Evolutionary conservation across 2,329 filamentous ascomycete species (phyloP).

Genomic region (Tothia fuscella): DNA sequence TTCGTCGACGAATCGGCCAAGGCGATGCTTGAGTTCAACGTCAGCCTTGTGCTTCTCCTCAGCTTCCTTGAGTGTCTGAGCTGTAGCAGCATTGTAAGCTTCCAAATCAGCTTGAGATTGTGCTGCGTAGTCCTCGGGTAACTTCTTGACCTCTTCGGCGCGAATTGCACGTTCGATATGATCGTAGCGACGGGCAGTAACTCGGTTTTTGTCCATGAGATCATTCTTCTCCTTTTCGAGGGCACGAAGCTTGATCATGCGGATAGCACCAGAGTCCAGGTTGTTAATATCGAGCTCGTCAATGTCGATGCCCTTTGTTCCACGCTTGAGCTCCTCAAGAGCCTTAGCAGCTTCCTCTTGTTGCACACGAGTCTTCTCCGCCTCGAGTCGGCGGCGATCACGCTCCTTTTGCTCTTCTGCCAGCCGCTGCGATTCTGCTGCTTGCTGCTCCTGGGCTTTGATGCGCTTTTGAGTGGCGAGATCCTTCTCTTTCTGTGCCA

Average conservation of each 20-base stretch:
- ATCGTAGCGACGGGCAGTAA: slow-evolving; percentile 91
- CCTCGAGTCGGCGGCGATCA: slow-evolving; percentile 72
- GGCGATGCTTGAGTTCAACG: slow-evolving; percentile 85
- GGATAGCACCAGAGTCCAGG: slow-evolving; percentile 51
- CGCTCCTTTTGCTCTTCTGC: slow-evolving; percentile 88
- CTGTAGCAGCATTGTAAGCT: slow-evolving; percentile 68
- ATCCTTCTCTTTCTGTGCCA: slow-evolving; percentile 83
- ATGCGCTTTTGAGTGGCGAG: slow-evolving; percentile 79
- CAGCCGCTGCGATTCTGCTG: slow-evolving; percentile 79
- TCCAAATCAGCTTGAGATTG: slow-evolving; percentile 70
- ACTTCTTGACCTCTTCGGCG: slow-evolving; percentile 88
- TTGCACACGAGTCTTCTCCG: slow-evolving; percentile 78
- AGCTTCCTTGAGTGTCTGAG: slow-evolving; percentile 65
- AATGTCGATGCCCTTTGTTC: slow-evolving; percentile 72
- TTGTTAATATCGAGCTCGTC: slow-evolving; percentile 75
- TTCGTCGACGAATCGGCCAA: slow-evolving; percentile 68
- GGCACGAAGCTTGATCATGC: slow-evolving; percentile 87
- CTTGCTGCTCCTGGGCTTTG: slow-evolving; percentile 75
- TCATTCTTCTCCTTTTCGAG: slow-evolving; percentile 98
- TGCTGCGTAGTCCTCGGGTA: slow-evolving; percentile 70
- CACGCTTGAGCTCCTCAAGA: slow-evolving; percentile 87
- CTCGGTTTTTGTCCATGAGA: slow-evolving; percentile 77
- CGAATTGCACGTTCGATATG: slow-evolving; percentile 95
- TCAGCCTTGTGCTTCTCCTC: slow-evolving; percentile 85
- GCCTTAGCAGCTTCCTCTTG: slow-evolving; percentile 55